phyloP scores from a whole-genome alignment of 2,329 filamentous ascomycete species.

The Pestalotiopsis sp. region DNA sequence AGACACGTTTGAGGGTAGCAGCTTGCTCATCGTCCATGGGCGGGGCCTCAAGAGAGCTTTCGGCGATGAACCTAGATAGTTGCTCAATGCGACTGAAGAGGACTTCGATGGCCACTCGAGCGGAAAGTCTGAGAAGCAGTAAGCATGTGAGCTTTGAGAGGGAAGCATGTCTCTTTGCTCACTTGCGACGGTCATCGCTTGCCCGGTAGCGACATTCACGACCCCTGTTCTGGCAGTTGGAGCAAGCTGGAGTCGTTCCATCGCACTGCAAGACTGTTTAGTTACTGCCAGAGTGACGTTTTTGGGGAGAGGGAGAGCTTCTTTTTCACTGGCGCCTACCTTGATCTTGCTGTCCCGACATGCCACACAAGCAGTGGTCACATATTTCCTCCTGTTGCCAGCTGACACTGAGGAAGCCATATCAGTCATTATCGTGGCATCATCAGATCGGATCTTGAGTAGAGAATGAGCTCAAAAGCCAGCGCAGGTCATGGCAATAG shows the following conservation, averaged over 20 bases:
- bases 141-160: neutral
- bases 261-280: neutral
- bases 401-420: neutral
- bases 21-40: neutral
- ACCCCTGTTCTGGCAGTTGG: neutral
- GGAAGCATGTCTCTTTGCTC: neutral
- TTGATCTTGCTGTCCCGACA: slow-evolving; percentile 4
- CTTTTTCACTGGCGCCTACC: neutral
- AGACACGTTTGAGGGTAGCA: neutral
- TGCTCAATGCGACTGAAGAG: slow-evolving; percentile 1
- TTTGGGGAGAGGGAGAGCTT: neutral
- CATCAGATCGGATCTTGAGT: neutral
- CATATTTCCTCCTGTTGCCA: neutral
- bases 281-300: neutral
- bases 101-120: neutral
- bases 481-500: neutral
- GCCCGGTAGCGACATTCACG: slow-evolving; percentile 2
- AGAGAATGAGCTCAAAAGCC: neutral
- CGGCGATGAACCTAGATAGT: neutral
- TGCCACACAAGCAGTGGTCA: neutral
- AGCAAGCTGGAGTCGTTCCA: neutral
- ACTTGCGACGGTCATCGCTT: slow-evolving; percentile 1
- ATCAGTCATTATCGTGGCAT: neutral
- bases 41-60: neutral
- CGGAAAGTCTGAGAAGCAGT: neutral